These are phyloP conservation scores for Hypocrella siamensis DNA, from an alignment of 2,329 filamentous ascomycete species.

Conservation along the genomic window DNA sequence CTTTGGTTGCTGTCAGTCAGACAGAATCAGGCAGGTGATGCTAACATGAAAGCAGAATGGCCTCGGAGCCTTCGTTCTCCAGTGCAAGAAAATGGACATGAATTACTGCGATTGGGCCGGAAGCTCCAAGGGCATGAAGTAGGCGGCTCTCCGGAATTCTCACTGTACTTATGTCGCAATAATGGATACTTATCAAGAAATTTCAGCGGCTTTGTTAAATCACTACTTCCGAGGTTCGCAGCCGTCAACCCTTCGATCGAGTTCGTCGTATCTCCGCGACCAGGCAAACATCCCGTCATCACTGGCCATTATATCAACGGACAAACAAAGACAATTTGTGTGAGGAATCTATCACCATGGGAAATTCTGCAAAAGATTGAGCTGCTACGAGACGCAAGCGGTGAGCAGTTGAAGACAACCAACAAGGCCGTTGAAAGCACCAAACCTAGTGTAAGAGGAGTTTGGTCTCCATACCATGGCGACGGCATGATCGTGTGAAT, in stretches of 20 bases:
- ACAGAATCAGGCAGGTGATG: background rate
- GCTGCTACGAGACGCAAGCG: constrained; percentile 56
- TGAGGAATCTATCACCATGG: constrained; percentile 67
- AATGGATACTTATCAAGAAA: background rate
- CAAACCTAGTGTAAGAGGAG: constrained; percentile 50
- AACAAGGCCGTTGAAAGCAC: constrained; percentile 50
- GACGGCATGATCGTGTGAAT: constrained; percentile 30
- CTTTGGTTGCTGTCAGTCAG: background rate
- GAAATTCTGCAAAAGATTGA: constrained; percentile 71
- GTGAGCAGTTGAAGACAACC: constrained; percentile 52
- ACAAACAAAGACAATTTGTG: constrained; percentile 69
- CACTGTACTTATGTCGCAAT: background rate
- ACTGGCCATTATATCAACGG: constrained; percentile 90
- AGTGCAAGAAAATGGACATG: constrained; percentile 91
- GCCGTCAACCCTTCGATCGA: constrained; percentile 73
- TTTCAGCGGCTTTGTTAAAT: constrained; percentile 63
- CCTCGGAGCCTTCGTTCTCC: constrained; percentile 88
- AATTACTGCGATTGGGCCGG: constrained; percentile 96
- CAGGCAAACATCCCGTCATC: constrained; percentile 78
- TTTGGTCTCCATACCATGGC: constrained; percentile 58
- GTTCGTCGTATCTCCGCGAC: constrained; percentile 79
- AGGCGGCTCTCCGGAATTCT: constrained; percentile 13
- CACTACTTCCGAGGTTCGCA: constrained; percentile 63
- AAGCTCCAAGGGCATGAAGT: constrained; percentile 93
- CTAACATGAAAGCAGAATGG: constrained; percentile 53